These are phyloP conservation scores for Macrolepiota albuminosa DNA, from an alignment of 768 basidiomycete genomes.

Conservation along the genomic window DNA sequence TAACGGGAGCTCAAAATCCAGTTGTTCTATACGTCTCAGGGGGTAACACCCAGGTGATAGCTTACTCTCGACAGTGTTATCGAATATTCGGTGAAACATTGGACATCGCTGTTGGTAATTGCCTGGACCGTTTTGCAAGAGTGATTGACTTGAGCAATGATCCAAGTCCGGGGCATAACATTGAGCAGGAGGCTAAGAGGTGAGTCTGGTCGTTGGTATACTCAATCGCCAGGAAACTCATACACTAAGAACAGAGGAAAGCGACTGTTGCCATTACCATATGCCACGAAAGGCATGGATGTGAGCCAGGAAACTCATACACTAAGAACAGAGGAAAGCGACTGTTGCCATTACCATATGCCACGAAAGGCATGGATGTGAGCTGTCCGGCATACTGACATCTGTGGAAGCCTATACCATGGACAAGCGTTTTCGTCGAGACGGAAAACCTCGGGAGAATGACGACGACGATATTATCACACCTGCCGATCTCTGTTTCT, in stretches of 20 bases:
- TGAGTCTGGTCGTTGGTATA: conserved; percentile 28
- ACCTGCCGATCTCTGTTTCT: conserved; percentile 95
- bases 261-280: conserved; percentile 79
- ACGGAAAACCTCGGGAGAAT: conserved; percentile 30
- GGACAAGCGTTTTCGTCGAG: conserved; percentile 77
- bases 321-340: conserved; percentile 63
- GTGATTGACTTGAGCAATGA: conserved; percentile 94
- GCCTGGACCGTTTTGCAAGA: conserved; percentile 93
- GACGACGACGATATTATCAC: conserved; percentile 73
- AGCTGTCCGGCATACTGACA: conserved; percentile 93
- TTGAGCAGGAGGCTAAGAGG: conserved; percentile 94
- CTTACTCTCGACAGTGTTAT: conserved; percentile 95
- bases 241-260: conserved; percentile 57
- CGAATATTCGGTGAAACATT: conserved; percentile 98
- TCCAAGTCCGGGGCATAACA: conserved; percentile 95
- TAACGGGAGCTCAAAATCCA: conserved; percentile 92
- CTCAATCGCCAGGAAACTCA: neutral
- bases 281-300: conserved; percentile 99
- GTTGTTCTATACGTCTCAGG: conserved; percentile 98
- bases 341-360: conserved; percentile 81
- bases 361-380: conserved; percentile 98
- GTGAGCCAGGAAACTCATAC: conserved; percentile 39
- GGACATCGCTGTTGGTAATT: conserved; percentile 99
- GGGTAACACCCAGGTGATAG: conserved; percentile 98
- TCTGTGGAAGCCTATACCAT: conserved; percentile 82